Evolutionary conservation across 352 stramenopile genomes (phyloP).

Genomic region (Albugo candida): DNA sequence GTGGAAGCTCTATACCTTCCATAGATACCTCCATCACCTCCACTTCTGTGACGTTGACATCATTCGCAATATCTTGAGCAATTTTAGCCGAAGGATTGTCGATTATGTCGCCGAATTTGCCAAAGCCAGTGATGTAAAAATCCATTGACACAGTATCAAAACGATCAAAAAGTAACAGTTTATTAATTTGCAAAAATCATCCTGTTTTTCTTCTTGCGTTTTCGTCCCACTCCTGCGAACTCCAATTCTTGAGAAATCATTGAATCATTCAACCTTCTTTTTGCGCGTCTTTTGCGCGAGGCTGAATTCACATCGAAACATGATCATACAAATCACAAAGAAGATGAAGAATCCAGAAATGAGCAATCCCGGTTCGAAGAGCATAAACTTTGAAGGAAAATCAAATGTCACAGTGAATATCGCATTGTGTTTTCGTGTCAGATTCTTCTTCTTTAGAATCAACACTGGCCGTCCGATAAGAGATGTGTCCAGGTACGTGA

Average conservation of each 20-base stretch:
- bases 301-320: conserved; percentile 72
- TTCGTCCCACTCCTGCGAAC: too few relatives aligned
- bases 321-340: conserved; percentile 69
- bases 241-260: too few relatives aligned
- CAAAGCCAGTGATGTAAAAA: conserved; percentile 56
- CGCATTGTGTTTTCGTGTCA: conserved; percentile 68
- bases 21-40: conserved; percentile 55
- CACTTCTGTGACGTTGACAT: conserved; percentile 42
- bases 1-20: conserved; percentile 14
- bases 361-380: conserved; percentile 75
- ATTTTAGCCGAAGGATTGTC: conserved; percentile 63
- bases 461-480: conserved; percentile 59
- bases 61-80: conserved; percentile 23
- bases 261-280: too few relatives aligned
- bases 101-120: conserved; percentile 63
- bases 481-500: conserved; percentile 75
- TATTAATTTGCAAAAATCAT: too few relatives aligned
- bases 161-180: too few relatives aligned
- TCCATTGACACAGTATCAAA: too few relatives aligned
- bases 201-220: too few relatives aligned
- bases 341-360: conserved; percentile 65
- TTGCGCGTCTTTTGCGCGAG: conserved; percentile 8
- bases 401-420: conserved; percentile 76
- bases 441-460: conserved; percentile 67
- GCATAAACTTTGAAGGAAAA: conserved; percentile 58